phyloP scores from a whole-genome alignment of 192 early-diverging fungal genomes.

The Lobosporangium transversale region DNA sequence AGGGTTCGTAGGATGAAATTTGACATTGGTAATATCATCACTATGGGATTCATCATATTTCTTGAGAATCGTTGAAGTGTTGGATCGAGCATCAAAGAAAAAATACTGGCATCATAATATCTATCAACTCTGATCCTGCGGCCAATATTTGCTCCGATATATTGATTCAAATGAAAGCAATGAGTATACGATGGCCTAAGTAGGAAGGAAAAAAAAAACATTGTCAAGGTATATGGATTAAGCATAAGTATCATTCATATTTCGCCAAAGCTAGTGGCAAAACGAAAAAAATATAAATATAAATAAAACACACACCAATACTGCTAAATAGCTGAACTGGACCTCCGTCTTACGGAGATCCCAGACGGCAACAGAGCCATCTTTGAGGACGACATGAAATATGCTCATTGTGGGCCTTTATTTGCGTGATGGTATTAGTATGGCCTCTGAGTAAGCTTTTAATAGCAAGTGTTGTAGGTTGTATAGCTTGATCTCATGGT shows the following conservation, averaged over 20 bases:
- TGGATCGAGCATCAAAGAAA: constrained; percentile 60
- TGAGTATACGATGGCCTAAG: too few relatives aligned
- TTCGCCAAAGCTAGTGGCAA: too few relatives aligned
- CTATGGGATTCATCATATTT: constrained; percentile 74
- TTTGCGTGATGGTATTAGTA: constrained; percentile 68
- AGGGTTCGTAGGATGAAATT: constrained; percentile 67
- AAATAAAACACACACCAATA: constrained; percentile 51
- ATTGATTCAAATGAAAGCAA: too few relatives aligned
- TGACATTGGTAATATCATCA: constrained; percentile 82
- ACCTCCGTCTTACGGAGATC: constrained; percentile 65
- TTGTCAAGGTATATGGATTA: neutral
- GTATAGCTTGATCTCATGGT: constrained; percentile 72
- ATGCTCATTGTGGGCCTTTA: constrained; percentile 62
- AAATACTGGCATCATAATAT: constrained; percentile 58
- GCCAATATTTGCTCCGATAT: constrained; percentile 62
- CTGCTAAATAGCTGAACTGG: constrained; percentile 70
- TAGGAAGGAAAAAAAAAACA: too few relatives aligned
- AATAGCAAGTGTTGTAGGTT: constrained; percentile 60
- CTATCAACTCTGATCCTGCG: constrained; percentile 62
- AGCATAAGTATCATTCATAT: too few relatives aligned
- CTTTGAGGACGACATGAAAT: constrained; percentile 72
- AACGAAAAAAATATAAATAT: too few relatives aligned
- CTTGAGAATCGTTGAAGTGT: constrained; percentile 29
- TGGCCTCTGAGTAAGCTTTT: constrained; percentile 65
- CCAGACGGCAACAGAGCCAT: constrained; percentile 71